These are phyloP conservation scores for Aspergillus sergii DNA, from an alignment of 2,329 filamentous ascomycete species.

Conservation along the genomic window DNA sequence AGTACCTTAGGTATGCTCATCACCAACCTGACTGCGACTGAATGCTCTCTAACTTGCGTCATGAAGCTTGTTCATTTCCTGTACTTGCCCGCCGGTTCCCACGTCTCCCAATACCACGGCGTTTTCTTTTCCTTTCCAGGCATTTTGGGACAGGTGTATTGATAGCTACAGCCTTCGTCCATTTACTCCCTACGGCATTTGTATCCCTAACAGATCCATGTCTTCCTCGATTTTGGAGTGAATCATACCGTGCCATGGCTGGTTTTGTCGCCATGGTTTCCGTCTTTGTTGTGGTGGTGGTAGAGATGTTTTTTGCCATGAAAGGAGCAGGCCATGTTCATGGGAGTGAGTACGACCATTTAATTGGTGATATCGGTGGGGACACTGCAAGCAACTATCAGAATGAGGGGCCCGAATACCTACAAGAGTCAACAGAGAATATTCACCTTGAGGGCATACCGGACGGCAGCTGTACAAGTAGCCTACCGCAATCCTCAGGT, in stretches of 20 bases:
- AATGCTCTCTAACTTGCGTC: conserved; percentile 11
- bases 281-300: conserved; percentile 77
- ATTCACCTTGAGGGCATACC: conserved; percentile 24
- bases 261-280: conserved; percentile 81
- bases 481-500: conserved; percentile 12
- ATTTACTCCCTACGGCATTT: conserved; percentile 66
- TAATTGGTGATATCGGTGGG: conserved; percentile 35
- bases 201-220: conserved; percentile 63
- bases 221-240: conserved; percentile 76
- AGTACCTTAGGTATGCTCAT: conserved; percentile 42
- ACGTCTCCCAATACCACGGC: conserved; percentile 60
- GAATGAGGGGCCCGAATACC: conserved; percentile 26
- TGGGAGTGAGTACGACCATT: conserved; percentile 54
- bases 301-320: conserved; percentile 88
- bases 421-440: conserved; percentile 21
- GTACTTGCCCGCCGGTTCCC: conserved; percentile 63
- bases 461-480: conserved; percentile 9
- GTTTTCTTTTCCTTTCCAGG: conserved; percentile 61
- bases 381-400: conserved; percentile 22
- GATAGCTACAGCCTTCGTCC: conserved; percentile 60
- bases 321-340: conserved; percentile 64
- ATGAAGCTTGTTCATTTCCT: conserved; percentile 63
- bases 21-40: neutral
- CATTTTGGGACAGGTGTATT: conserved; percentile 62
- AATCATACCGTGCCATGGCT: conserved; percentile 76